phyloP scores from a whole-genome alignment of 192 early-diverging fungal genomes.

The Coemansia sp. region DNA sequence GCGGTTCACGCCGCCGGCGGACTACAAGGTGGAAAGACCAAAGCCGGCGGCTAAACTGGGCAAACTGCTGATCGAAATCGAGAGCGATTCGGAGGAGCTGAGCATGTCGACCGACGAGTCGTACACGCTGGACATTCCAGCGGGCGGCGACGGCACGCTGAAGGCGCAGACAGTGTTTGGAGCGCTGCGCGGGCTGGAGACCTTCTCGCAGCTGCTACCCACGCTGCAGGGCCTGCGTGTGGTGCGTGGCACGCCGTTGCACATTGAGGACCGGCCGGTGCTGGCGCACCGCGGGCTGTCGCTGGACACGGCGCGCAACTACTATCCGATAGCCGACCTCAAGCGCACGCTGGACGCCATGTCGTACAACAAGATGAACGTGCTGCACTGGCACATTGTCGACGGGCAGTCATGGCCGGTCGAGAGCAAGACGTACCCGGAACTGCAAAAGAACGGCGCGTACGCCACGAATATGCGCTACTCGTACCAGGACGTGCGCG shows the following conservation, averaged over 20 bases:
- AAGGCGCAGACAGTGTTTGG: slow-evolving; percentile 60
- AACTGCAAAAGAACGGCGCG: slow-evolving; percentile 59
- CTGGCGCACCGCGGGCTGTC: slow-evolving; percentile 67
- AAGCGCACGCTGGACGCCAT: slow-evolving; percentile 64
- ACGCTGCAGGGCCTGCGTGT: slow-evolving; percentile 39
- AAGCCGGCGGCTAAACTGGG: slow-evolving; percentile 14
- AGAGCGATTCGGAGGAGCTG: slow-evolving; percentile 44
- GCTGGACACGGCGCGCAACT: slow-evolving; percentile 69
- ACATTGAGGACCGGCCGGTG: slow-evolving; percentile 60
- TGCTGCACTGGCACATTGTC: slow-evolving; percentile 76
- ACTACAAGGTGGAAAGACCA: slow-evolving; percentile 29
- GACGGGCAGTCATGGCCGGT: slow-evolving; percentile 73
- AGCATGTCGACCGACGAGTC: slow-evolving; percentile 63
- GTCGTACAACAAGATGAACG: slow-evolving; percentile 71
- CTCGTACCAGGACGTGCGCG: slow-evolving; percentile 64
- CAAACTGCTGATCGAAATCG: slow-evolving; percentile 50
- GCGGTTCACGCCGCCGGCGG: slow-evolving; percentile 48
- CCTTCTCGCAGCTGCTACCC: slow-evolving; percentile 64
- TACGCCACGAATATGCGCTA: slow-evolving; percentile 65
- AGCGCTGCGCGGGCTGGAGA: slow-evolving; percentile 68
- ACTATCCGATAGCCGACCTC: slow-evolving; percentile 56
- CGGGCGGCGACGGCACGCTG: slow-evolving; percentile 52
- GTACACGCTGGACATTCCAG: slow-evolving; percentile 62
- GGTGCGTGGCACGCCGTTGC: slow-evolving; percentile 54
- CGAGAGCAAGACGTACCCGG: slow-evolving; percentile 58